Base-by-base conservation (phyloP, 164 flowering plant species). In the Sextonia rubra region DNA sequence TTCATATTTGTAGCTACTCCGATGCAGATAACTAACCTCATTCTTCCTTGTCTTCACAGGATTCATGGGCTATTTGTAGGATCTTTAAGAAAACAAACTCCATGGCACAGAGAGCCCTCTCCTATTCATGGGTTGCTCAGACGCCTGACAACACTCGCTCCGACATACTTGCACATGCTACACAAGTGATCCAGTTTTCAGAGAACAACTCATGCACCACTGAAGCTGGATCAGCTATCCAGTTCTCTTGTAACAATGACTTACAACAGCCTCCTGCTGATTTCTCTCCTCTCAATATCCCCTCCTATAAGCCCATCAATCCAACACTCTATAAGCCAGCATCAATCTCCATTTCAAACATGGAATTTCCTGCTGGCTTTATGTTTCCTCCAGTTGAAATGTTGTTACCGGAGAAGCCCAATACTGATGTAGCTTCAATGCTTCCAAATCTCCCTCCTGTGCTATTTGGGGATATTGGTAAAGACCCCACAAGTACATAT, bases 61-160 rank as follows among this genome's bases (percentile, higher is more conserved):
- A 95, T 72, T 81, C 96, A 73, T 92, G 98, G 99, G 99, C 99
- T 24, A 95, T 95, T 47, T 95, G 99, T 73, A 89, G 97, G 83
- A 95, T 95, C 73, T 95, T 95, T 83, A 91, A 92, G 93, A 95
- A 95, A 82, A 74, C 92, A 26, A 89, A 78, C 79, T 83, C 97
- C 23, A 82, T 82, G 56, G 83, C 96, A 30, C 97, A 90, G 72
- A 89, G 94, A 80, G 88, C 93, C 22, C 78, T 87, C 47, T 89
- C 96, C 63, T 92, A 89, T 49, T 89, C 97, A 8, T 94, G 97
- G 95, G 85, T 87, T 25, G 74, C 85, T 56, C 77, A 85, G 56
- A 20, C 78, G 17, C 80, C 83, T 0, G 87, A 82, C 80, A 66
- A 77, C 25, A 32, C 73, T 29, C 60, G 76, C 30, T 44, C 84